Evolutionary conservation across 2,329 filamentous ascomycete species (phyloP).

Genomic region (Colletotrichum coccodes): DNA sequence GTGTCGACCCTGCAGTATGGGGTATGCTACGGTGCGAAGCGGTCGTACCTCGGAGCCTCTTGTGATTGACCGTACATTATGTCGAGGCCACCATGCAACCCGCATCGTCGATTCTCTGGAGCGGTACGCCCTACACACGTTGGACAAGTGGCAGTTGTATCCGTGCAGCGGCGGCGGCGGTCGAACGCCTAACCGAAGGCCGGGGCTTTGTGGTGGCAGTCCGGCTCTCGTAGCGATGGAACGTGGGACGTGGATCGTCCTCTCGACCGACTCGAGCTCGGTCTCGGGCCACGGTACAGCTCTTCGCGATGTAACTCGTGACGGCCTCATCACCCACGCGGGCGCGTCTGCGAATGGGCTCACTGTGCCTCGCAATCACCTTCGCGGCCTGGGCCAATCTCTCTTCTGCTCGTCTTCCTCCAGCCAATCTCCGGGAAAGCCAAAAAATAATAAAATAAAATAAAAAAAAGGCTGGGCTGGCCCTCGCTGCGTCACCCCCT

Average conservation of each 20-base stretch:
- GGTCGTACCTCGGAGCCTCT: constrained; percentile 45
- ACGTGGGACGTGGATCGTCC: constrained; percentile 1
- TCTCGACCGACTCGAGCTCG: not conserved
- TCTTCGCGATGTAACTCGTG: constrained; percentile 3
- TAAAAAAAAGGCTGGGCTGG: constrained; percentile 16
- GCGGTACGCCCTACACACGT: not conserved
- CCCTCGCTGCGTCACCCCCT: not conserved
- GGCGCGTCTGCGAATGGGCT: not conserved
- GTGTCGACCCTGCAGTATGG: constrained; percentile 27
- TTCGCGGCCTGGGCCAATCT: not conserved
- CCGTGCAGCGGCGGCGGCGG: not conserved
- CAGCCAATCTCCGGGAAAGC: constrained; percentile 18
- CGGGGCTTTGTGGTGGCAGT: not conserved
- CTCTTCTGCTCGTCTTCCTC: not conserved
- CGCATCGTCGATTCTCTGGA: not conserved
- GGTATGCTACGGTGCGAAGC: constrained; percentile 30
- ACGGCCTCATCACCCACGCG: not conserved
- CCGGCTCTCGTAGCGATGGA: constrained; percentile 3
- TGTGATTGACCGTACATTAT: constrained; percentile 41
- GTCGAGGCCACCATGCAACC: constrained; percentile 24
- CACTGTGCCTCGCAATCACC: not conserved
- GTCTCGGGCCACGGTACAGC: constrained; percentile 10
- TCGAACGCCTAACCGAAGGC: constrained; percentile 6
- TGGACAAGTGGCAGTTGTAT: not conserved
- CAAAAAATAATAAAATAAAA: too few relatives aligned